Evolutionary conservation across 305 asterid genomes (phyloP).

Genomic region (Rubia peregrina): DNA sequence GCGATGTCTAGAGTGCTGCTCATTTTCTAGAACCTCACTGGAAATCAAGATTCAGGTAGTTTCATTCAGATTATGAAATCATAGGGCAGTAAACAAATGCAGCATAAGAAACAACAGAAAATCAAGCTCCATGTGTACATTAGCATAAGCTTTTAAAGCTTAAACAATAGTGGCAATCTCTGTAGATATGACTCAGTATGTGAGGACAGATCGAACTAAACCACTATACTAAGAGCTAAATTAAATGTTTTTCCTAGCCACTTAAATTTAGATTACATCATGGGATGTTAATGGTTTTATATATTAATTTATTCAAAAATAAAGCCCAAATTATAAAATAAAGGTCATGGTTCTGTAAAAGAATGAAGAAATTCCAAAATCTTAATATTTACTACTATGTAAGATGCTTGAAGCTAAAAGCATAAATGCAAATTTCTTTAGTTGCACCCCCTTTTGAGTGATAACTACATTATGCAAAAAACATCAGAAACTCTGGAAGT

Average conservation of each 20-base stretch:
- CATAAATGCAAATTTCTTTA: too few relatives aligned
- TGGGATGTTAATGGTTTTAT: too few relatives aligned
- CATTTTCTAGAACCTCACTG: conserved; percentile 38
- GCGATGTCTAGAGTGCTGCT: conserved; percentile 67
- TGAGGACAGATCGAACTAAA: not conserved
- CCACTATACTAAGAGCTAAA: not conserved
- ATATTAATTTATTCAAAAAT: too few relatives aligned
- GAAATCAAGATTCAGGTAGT: conserved; percentile 21
- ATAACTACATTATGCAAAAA: too few relatives aligned
- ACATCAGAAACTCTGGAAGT: too few relatives aligned
- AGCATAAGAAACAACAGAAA: not conserved
- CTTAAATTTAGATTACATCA: too few relatives aligned
- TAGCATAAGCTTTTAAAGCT: not conserved
- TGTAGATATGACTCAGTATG: not conserved
- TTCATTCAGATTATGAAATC: conserved; percentile 12
- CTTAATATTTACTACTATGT: too few relatives aligned
- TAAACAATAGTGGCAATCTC: not conserved
- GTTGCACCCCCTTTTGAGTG: too few relatives aligned
- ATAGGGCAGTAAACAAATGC: not conserved
- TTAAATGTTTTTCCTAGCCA: not conserved
- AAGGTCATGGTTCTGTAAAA: too few relatives aligned
- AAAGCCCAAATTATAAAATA: too few relatives aligned
- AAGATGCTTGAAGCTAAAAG: too few relatives aligned
- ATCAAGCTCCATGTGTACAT: not conserved
- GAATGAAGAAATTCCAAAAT: too few relatives aligned